Evolutionary conservation across 495 filamentous ascomycete species (phyloP), one percentile per base, ranked within the genome.

Genomic region (Daldinia grandis): DNA sequence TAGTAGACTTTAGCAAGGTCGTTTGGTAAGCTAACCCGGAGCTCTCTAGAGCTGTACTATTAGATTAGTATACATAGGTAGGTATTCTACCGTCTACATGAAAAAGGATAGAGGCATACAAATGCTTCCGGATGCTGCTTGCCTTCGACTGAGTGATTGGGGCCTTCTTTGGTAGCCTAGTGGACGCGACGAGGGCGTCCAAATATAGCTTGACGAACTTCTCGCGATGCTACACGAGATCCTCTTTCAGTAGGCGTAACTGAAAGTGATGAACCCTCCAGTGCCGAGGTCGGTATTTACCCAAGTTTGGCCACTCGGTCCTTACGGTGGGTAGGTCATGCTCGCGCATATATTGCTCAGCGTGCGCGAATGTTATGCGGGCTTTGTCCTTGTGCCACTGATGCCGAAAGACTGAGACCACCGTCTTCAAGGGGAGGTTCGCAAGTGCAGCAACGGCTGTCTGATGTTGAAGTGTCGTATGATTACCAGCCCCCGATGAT

Each of bases 301-400:
- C 28, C 14, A 68, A 27, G 47, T 73, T 69, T 9, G 64, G 70
- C 60, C 51, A 64, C 53, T 73, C 70, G 19, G 21, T 24, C 31
- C 53, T 64, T 15, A 35, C 9, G 17, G 7, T 1, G 0, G 65
- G 64, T 2, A 73, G 61, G 35, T 65, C 37, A 37, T 68, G 55
- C 27, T 73, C 70, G 31, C 31, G 63, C 30, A 65, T 62, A 30
- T 58, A 76, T 50, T 76, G 69, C 56, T 75, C 66, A 4, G 75
- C 66, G 42, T 76, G 75, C 0, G 75, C 73, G 51, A 73, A 76
- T 24, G 64, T 67, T 15, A 76, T 62, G 17, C 69, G 62, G 24
- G 62, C 47, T 54, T 70, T 64, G 21, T 76, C 75, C 42, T 76
- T 76, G 28, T 71, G 66, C 75, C 75, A 76, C 35, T 76, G 75